Evolutionary conservation across 192 early-diverging fungal species (phyloP), one percentile per base, ranked within the genome.

Genomic region (Coemansia sp.): DNA sequence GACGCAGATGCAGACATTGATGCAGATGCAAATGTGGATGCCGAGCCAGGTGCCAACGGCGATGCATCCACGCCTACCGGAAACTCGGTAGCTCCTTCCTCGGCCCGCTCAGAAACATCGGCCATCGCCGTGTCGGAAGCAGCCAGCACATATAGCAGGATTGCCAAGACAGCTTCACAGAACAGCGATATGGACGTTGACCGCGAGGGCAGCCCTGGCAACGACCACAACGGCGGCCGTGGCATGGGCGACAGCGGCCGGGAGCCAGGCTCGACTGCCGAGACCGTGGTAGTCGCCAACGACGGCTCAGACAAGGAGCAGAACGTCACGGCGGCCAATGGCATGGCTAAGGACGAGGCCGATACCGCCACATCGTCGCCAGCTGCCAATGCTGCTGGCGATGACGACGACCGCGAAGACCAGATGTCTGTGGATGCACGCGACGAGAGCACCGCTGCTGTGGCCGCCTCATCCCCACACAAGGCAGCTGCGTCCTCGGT

Each of bases 171-270:
- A 10, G 20, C 46, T 2, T 64, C 62, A 22, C 62, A 55, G n/a
- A 55, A 64, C 62, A 50, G 42, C 45, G 62, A 64, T 13, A 60
- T 68, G 71, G 70, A 72, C 29, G 64, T 63, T 19, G 27, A 58
- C 23, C 62, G 13, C 29, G 55, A 45, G 4, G 29, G 25, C 42
- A 53, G 19, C 51, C 36, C 29, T 11, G 57, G 22, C 52, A 62
- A 65, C 22, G 69, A 48, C 14, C 58, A 71, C 29, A 25, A 18
- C 32, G 55, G 25, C 24, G 64, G 49, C 34, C 52, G 20, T 32
- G 25, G 24, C 35, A 49, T 11, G 27, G 36, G 22, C 51, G 14
- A 60, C 36, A 29, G 20, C 42, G 4, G 18, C 35, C 35, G 13
- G 39, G 56, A 58, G 22, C 50, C 50, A 13, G 25, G 22, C 7